phyloP scores from a whole-genome alignment of 2,329 filamentous ascomycete species.

The Sphaerostilbella broomeana region DNA sequence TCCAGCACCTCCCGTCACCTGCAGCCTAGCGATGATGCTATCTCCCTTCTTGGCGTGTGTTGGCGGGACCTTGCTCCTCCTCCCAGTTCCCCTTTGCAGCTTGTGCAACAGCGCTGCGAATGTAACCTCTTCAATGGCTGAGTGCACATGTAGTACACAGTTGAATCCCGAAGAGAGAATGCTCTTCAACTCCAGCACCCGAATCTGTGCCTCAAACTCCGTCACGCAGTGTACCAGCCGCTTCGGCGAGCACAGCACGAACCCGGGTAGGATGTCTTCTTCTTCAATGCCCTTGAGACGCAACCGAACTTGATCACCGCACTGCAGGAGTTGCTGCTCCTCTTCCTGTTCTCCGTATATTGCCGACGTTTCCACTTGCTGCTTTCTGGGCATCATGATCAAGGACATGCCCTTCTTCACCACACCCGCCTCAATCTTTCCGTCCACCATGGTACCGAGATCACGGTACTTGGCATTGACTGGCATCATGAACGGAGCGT shows the following conservation, averaged over 20 bases:
- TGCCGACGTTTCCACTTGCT: constrained; percentile 71
- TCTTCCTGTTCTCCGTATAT: constrained; percentile 96
- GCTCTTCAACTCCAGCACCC: constrained; percentile 87
- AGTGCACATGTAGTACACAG: constrained; percentile 95
- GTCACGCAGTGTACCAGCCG: constrained; percentile 85
- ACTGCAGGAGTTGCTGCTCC: constrained; percentile 72
- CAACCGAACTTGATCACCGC: constrained; percentile 89
- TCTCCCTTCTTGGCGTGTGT: constrained; percentile 78
- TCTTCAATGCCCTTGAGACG: constrained; percentile 93
- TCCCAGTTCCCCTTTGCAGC: constrained; percentile 85
- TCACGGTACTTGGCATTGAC: constrained; percentile 94
- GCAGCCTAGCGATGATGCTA: constrained; percentile 85
- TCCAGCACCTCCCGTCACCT: constrained; percentile 78
- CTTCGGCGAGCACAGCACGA: constrained; percentile 92
- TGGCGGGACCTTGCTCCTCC: constrained; percentile 89
- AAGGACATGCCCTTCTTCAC: constrained; percentile 82
- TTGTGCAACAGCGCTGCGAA: constrained; percentile 85
- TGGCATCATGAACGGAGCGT: constrained; percentile 99
- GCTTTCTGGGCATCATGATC: constrained; percentile 93
- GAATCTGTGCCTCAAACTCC: constrained; percentile 92
- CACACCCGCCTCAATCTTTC: constrained; percentile 92
- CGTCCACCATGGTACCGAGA: constrained; percentile 95
- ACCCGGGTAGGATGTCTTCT: constrained; percentile 91
- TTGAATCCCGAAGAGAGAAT: constrained; percentile 95
- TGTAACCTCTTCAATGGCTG: constrained; percentile 95